Conservation (phyloP, 768 basidiomycete genomes). For the Amanita pallidorosea region DNA sequence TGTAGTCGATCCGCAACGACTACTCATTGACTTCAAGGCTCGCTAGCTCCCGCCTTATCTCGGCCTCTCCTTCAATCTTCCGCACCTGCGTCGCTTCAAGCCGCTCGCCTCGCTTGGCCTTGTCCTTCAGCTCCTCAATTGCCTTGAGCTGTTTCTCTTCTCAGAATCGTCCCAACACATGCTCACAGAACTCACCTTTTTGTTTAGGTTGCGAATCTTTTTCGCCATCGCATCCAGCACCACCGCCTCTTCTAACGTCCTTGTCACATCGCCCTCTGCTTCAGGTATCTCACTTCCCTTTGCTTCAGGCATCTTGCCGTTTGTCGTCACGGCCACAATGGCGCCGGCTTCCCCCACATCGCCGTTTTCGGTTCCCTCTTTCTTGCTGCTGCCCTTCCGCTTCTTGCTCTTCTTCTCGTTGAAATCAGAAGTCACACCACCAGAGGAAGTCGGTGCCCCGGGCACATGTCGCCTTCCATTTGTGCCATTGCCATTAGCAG, state of each 20-base stretch:
- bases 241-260: slow-evolving; percentile 4
- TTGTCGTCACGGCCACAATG: slow-evolving; percentile 10
- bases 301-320: slow-evolving; percentile 20
- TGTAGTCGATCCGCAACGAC: too few species aligned
- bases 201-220: slow-evolving; percentile 89
- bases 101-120: slow-evolving; percentile 79
- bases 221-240: slow-evolving; percentile 76
- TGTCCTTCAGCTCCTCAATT: slow-evolving; percentile 97
- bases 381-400: slow-evolving; percentile 45
- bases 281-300: slow-evolving; percentile 16
- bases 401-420: slow-evolving; percentile 40
- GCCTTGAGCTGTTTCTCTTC: slow-evolving; percentile 69
- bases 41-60: slow-evolving; percentile 73
- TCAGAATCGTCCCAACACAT: not conserved
- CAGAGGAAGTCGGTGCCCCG: slow-evolving; percentile 50
- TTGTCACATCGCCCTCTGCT: slow-evolving; percentile 12
- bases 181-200: slow-evolving; percentile 56
- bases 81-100: slow-evolving; percentile 92
- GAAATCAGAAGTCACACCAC: slow-evolving; percentile 27
- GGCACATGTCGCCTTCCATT: slow-evolving; percentile 55
- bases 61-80: slow-evolving; percentile 90
- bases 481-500: slow-evolving; percentile 24
- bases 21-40: slow-evolving; percentile 17
- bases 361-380: slow-evolving; percentile 18
- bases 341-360: slow-evolving; percentile 7